Base-by-base conservation (phyloP, 2,329 filamentous ascomycete genomes). In the Cladorrhinum sp. region DNA sequence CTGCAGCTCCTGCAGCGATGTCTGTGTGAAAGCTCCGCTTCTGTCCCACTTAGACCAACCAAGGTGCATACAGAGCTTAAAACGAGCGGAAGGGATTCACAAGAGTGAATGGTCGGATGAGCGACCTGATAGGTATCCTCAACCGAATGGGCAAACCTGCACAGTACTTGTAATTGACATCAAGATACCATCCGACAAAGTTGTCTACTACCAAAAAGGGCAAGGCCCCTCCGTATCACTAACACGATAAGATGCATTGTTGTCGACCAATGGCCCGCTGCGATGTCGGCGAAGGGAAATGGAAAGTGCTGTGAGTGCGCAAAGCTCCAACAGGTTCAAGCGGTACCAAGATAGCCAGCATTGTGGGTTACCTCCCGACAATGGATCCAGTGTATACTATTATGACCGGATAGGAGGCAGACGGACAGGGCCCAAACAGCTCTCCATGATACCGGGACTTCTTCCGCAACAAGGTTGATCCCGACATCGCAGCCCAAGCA, bases 281-380 rank as follows among this genome's bases (percentile, higher is more conserved):
- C 62, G 62, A 64, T 64, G 62, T 64, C 62, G 62, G 62, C 62
- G 62, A 64, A 58, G 32, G 59, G 41, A 50, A 41, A 22, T 20
- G 27, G 50, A 20, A 55, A 45, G 22, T 10, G 20, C 36, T 36
- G 36, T 50, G 45, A 41, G 36, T 27, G 36, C 20, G 7, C 45
- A 20, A 27, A 56, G 22, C 38, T 56, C 13, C 16, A 2, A 56
- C 22, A 27, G 9, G 32, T 51, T 36, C 10, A 24, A 27, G 24
- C 23, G 18, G 24, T 48, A 57, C 48, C 56, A 22, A 61, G 38
- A 48, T 54, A 45, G 55, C 41, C 16, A 22, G n/a, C 16, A 55
- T 53, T 57, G 23, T 36, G 49, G 51, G 57, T 25, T 59, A 48
- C 56, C 56, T 56, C 56, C 45, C 52, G 51, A 57, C 52, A 50